These are phyloP conservation scores for Claviceps humidiphila DNA, from an alignment of 2,329 filamentous ascomycete genomes.

Conservation along the genomic window DNA sequence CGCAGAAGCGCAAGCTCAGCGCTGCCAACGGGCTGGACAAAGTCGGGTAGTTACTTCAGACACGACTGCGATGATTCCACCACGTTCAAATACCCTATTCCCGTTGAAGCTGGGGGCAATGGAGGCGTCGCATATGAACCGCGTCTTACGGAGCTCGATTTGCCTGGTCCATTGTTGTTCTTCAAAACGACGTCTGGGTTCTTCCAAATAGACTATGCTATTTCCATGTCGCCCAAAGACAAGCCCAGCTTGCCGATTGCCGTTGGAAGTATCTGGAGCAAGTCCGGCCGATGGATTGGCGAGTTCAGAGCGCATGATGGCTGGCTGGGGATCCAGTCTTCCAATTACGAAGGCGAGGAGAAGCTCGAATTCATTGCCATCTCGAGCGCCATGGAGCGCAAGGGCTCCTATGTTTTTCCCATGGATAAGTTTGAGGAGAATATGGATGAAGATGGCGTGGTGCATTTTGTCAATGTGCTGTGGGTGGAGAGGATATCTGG, in stretches of 20 bases:
- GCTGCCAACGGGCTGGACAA: constrained; percentile 27
- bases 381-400: constrained; percentile 26
- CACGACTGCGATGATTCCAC: constrained; percentile 27
- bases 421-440: constrained; percentile 26
- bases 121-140: constrained; percentile 17
- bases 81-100: constrained; percentile 29
- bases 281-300: constrained; percentile 25
- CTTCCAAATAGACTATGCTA: constrained; percentile 27
- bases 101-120: constrained; percentile 21
- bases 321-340: constrained; percentile 32
- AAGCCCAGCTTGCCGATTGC: constrained; percentile 26
- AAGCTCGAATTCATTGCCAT: constrained; percentile 31
- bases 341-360: constrained; percentile 32
- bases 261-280: constrained; percentile 28
- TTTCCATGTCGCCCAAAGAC: constrained; percentile 22
- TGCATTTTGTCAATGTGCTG: constrained; percentile 33
- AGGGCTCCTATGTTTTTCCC: constrained; percentile 27
- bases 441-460: constrained; percentile 26
- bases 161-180: constrained; percentile 25
- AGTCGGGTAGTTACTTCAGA: constrained; percentile 22
- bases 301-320: constrained; percentile 30
- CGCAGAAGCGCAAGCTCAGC: constrained; percentile 17
- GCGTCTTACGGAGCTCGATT: constrained; percentile 16
- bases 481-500: constrained; percentile 33
- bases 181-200: constrained; percentile 26